Base-by-base conservation (phyloP, 208 protist species). In the Crithidia expoeki region DNA sequence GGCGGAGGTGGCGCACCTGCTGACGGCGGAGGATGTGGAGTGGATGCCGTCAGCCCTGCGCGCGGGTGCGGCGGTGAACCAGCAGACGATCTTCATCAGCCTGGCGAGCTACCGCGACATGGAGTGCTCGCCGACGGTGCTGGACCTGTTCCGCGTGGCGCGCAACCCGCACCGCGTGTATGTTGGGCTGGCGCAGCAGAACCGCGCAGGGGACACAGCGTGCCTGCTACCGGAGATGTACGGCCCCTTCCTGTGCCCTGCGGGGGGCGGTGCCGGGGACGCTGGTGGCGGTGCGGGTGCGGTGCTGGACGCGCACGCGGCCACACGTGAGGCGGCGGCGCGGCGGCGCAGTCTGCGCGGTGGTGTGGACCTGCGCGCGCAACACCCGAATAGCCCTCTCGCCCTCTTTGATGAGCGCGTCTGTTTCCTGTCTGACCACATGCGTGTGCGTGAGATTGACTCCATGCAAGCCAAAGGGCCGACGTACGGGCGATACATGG, bases 81-180 rank as follows among this genome's bases (percentile, higher is more conserved):
- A 28, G 33, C 34, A 32, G 27, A 93, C 80, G n/a, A 85, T 98
- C 32, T 98, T 98, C 74, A 75, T 97, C 21, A 95, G 78, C 40
- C 75, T 98, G 40, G 90, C 91, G 10, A 94, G 88, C 76, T 98
- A 88, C 83, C 81, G 94, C 9, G 95, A 98, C 72, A 66, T 27
- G 76, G 81, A 96, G 80, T 96, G 91, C 61, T 72, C 76, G 53
- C 75, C 77, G 57, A 97, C 91, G 14, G 58, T 97, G n/a, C 28
- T 83, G 21, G 74, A 94, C 56, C n/a, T 96, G 68, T 82, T 92
- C 23, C 51, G 64, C 28, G 78, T 80, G 34, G 85, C 95, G n/a
- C 71, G 85, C 12, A 78, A 93, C 46, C 77, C 81, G n/a, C 61
- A 88, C 47, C 80, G 85, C 42, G 68, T 97, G 28, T 91, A 78